Base-by-base conservation (phyloP, 345 rosid genomes). In the Eucalyptus microcorys region DNA sequence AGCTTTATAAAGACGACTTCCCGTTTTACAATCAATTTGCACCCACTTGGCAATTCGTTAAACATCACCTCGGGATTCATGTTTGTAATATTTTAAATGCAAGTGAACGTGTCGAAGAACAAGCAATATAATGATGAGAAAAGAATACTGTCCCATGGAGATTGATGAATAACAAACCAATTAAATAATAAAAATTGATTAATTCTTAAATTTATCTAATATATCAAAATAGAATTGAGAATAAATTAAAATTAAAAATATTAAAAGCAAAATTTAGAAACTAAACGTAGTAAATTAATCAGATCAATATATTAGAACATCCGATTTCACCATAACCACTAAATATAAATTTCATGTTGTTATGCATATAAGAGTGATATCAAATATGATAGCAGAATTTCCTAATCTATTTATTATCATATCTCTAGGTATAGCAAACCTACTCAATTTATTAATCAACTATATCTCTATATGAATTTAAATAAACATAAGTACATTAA, bases 211-310 rank as follows among this genome's bases (percentile, higher is more conserved):
- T 52, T 52, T 52, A 19, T 17, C 2, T 7, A 17, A 19, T 0
- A 52, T 0, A 52, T 52, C 55, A 52, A 52, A 52, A 17, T 52
- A 52, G 4, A 52, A 52, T 17, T 52, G 55, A 52, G 10, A 52
- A 52, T 52, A 52, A 52, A 52, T 19, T 1, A 19, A 19, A 52
- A 19, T 0, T 1, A 19, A 7, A 19, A 50, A 49, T 49, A 7
- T 14, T 49, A 49, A 49, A 49, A 49, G 52, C 0, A 2, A 14
- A 50, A 19, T 7, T 52, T 19, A 24, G 5, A 52, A 52, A 52
- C 57, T 19, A 19, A 7, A 52, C 0, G 0, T 52, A 19, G 0
- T 52, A 52, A 52, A 19, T 52, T 7, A 52, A 19, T 52, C 0
- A 19, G 0, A 52, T 52, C 1, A 7, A 52, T 52, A 52, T 52